Conservation (phyloP, 179 eudicot species). For the Silene coronaria region DNA sequence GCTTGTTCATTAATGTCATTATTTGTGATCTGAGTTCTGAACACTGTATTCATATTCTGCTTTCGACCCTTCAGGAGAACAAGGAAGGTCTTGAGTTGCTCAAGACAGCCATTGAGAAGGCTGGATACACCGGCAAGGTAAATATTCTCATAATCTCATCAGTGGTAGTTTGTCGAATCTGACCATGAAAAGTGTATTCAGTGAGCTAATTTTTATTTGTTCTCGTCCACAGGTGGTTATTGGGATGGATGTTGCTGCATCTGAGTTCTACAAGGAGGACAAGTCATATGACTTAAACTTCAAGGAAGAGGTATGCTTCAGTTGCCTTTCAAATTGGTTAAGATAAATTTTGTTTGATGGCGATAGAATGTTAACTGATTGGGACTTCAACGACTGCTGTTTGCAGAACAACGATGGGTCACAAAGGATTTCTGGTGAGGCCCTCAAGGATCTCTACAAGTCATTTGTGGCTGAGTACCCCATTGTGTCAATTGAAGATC, state of each 20-base stretch:
- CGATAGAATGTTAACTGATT: neutral
- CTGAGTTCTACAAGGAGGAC: slow-evolving; percentile 80
- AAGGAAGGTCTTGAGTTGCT: slow-evolving; percentile 88
- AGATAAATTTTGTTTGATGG: neutral
- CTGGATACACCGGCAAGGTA: slow-evolving; percentile 88
- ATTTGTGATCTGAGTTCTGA: neutral
- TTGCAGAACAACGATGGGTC: slow-evolving; percentile 78
- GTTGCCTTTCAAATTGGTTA: neutral
- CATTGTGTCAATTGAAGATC: slow-evolving; percentile 43
- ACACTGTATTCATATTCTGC: neutral
- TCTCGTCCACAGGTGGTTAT: slow-evolving; percentile 56
- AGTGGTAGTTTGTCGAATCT: neutral
- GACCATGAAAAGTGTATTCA: too few relatives aligned
- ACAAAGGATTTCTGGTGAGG: slow-evolving; percentile 73
- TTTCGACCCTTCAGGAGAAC: slow-evolving; percentile 58
- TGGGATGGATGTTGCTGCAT: slow-evolving; percentile 99
- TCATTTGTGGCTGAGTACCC: slow-evolving; percentile 35
- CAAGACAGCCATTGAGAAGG: slow-evolving; percentile 79
- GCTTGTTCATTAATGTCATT: neutral
- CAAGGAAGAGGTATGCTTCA: slow-evolving; percentile 67
- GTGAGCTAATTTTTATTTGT: neutral
- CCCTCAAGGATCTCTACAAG: slow-evolving; percentile 84
- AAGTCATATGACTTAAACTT: slow-evolving; percentile 26
- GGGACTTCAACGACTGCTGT: neutral
- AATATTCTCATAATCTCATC: slow-evolving; percentile 15